These are phyloP conservation scores for Kalaharituber pfeilii DNA, from an alignment of 2,329 filamentous ascomycete genomes.

Conservation along the genomic window DNA sequence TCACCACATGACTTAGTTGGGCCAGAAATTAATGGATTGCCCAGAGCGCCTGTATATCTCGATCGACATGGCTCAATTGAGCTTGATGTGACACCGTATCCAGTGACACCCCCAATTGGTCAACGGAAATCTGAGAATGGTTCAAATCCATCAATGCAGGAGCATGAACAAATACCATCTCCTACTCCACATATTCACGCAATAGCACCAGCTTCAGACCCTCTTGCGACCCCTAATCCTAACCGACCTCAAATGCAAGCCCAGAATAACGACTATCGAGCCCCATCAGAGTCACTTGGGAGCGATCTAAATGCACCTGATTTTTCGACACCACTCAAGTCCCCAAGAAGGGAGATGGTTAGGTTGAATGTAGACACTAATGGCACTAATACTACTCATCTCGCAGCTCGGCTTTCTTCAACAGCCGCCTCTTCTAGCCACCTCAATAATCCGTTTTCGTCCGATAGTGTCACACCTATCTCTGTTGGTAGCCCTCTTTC, in stretches of 20 bases:
- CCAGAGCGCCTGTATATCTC: no score
- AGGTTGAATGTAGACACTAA: neutral
- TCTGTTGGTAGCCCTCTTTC: conserved; percentile 19
- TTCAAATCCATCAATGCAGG: neutral
- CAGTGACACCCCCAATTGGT: conserved; percentile 46
- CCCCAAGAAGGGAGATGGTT: neutral
- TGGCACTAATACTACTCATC: neutral
- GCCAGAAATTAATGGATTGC: neutral
- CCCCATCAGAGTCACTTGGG: neutral
- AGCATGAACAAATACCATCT: conserved; percentile 37
- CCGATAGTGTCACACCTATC: neutral
- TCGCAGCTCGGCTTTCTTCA: no score
- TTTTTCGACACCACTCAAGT: neutral
- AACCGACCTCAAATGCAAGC: no score
- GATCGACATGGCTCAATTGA: conserved; percentile 24
- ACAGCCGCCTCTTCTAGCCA: neutral
- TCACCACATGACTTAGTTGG: conserved; percentile 16
- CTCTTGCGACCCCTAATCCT: neutral
- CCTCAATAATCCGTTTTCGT: neutral
- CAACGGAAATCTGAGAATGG: conserved; percentile 23
- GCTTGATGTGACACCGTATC: conserved; percentile 43
- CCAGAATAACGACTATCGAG: no score
- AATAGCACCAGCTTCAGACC: neutral
- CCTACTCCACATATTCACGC: conserved; percentile 37
- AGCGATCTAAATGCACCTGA: neutral